These are phyloP conservation scores for Atkinsonella texensis DNA, from an alignment of 2,329 filamentous ascomycete species.

Conservation along the genomic window DNA sequence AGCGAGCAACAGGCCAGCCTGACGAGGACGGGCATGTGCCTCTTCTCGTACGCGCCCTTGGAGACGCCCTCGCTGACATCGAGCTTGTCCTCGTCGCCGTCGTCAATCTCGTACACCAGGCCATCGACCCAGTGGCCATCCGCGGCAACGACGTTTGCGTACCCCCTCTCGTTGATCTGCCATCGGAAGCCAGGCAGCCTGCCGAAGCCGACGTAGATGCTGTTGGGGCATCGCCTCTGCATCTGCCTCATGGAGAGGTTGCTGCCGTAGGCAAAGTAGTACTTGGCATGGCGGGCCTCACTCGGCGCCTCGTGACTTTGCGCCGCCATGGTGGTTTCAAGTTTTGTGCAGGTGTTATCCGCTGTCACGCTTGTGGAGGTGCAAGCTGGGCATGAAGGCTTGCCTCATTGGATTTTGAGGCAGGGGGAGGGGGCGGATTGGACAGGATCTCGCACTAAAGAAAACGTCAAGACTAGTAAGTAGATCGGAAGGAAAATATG, in stretches of 20 bases:
- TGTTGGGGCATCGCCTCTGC: conserved; percentile 29
- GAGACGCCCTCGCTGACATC: conserved; percentile 30
- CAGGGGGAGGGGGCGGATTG: neutral
- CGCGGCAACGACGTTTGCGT: conserved; percentile 28
- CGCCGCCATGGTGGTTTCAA: neutral
- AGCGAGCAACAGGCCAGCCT: conserved; percentile 19
- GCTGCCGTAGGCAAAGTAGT: conserved; percentile 36
- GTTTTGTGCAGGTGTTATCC: neutral
- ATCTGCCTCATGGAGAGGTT: conserved; percentile 34
- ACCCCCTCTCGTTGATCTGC: conserved; percentile 36
- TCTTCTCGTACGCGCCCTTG: conserved; percentile 26
- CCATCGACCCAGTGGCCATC: conserved; percentile 26
- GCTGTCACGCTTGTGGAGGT: neutral
- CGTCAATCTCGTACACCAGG: conserved; percentile 28
- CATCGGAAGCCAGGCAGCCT: conserved; percentile 27
- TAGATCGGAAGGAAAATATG: neutral
- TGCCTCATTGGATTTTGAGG: neutral
- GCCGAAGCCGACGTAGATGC: conserved; percentile 26
- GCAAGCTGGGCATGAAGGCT: too few species aligned
- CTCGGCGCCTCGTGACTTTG: neutral
- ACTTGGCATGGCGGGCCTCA: conserved; percentile 12
- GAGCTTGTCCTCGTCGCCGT: conserved; percentile 24
- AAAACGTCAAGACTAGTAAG: neutral
- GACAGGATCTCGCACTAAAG: neutral
- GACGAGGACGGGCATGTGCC: conserved; percentile 20